Conservation (phyloP, 2,329 filamentous ascomycete genomes). For the Ophiostoma populinum region DNA sequence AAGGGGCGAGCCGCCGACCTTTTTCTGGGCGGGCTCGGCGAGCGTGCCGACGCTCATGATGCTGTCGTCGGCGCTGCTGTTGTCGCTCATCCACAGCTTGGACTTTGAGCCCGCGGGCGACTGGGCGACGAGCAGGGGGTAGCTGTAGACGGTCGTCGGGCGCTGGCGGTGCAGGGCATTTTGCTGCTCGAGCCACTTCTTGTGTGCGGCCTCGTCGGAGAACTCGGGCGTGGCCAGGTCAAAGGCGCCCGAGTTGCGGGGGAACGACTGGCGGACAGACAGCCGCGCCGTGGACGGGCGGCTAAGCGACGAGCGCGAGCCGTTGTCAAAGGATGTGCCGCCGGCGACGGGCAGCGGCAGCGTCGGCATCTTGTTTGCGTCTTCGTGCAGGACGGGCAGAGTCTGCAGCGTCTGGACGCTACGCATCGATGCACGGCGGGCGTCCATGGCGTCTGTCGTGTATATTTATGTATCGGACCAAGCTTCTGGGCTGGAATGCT, state of each 20-base stretch:
- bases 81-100: too few relatives aligned
- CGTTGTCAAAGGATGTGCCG: slow-evolving; percentile 1
- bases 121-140: neutral
- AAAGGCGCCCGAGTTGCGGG: neutral
- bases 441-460: neutral
- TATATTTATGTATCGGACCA: too few relatives aligned
- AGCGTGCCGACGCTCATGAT: neutral
- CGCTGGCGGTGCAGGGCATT: neutral
- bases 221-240: neutral
- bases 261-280: neutral
- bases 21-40: neutral
- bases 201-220: neutral
- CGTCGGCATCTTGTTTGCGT: neutral
- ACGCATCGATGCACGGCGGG: neutral
- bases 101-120: too few relatives aligned
- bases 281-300: too few relatives aligned
- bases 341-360: neutral
- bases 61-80: neutral
- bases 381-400: neutral
- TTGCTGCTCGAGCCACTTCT: neutral
- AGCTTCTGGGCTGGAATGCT: too few relatives aligned
- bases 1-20: neutral
- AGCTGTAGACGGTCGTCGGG: slow-evolving; percentile 1
- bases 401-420: neutral
- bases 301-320: slow-evolving; percentile 1